Conservation (phyloP, 306 rosid species). For the Bauhinia variegata region DNA sequence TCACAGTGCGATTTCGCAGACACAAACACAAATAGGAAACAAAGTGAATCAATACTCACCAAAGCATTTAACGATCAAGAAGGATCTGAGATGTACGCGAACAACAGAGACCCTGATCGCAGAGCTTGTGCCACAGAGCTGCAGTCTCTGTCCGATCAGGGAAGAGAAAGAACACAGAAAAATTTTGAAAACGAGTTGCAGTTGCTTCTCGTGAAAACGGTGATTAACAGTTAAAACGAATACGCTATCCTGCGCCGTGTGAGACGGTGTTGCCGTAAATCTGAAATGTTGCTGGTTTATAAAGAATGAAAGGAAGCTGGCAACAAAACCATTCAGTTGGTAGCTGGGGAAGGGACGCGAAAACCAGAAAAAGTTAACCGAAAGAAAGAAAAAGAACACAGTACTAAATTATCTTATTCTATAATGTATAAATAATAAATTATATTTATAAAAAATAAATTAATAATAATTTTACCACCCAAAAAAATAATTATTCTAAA, state of each 20-base stretch:
- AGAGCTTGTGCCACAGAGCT: slow-evolving; percentile 3
- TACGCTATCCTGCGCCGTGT: slow-evolving; percentile 35
- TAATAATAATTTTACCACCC: no score
- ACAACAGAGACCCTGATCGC: slow-evolving; percentile 24
- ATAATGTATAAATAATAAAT: no score
- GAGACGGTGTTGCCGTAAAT: background rate
- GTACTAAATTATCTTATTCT: no score
- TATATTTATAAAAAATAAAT: no score
- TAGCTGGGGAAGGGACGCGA: background rate
- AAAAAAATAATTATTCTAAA: no score
- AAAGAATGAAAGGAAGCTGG: slow-evolving; percentile 23
- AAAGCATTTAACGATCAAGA: slow-evolving; percentile 12
- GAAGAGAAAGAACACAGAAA: background rate
- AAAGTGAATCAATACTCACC: background rate
- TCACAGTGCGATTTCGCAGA: background rate
- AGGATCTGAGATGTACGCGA: slow-evolving; percentile 18
- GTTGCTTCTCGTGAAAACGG: background rate
- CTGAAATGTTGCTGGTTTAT: slow-evolving; percentile 16
- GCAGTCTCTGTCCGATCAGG: background rate
- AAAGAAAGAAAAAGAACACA: background rate
- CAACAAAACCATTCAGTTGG: slow-evolving; percentile 4
- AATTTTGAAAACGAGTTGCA: background rate
- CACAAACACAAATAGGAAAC: background rate
- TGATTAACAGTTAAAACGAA: slow-evolving; percentile 1
- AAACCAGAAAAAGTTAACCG: background rate